phyloP scores from a whole-genome alignment of 352 stramenopile species.

The Phytophthora nicotianae region DNA sequence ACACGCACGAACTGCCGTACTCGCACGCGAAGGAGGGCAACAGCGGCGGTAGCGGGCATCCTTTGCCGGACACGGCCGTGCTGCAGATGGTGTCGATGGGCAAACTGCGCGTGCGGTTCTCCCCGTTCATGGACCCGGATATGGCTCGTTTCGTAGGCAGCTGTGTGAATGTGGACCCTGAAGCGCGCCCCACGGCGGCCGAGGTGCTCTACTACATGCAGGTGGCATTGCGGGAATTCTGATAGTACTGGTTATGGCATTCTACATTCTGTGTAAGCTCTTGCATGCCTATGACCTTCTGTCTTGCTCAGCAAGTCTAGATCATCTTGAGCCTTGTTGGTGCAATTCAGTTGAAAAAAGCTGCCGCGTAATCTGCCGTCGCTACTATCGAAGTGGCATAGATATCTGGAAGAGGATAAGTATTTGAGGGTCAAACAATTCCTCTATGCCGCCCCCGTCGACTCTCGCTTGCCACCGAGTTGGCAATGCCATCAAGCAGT shows the following conservation, averaged over 20 bases:
- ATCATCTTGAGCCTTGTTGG: no score
- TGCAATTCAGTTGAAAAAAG: no score
- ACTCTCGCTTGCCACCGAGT: no score
- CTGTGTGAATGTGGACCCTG: conserved; percentile 33
- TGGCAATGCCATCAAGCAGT: no score
- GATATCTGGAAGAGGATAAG: no score
- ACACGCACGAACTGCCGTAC: conserved; percentile 32
- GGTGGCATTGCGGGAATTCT: conserved; percentile 14
- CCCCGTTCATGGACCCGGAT: conserved; percentile 16
- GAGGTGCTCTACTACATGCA: conserved; percentile 39
- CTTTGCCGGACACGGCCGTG: conserved; percentile 26
- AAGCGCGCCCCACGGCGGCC: conserved; percentile 26
- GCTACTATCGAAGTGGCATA: no score
- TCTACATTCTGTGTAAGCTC: not conserved
- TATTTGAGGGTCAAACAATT: no score
- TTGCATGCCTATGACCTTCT: no score
- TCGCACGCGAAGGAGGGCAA: conserved; percentile 14
- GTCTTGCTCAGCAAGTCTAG: no score
- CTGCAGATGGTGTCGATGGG: conserved; percentile 39
- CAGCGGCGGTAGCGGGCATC: conserved; percentile 5
- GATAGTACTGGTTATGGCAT: not conserved
- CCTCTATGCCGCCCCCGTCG: no score
- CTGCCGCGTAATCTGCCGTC: no score
- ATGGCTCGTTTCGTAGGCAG: conserved; percentile 14
- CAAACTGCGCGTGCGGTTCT: conserved; percentile 27